These are phyloP conservation scores for Castanea crenata DNA, from an alignment of 306 rosid genomes.

Conservation along the genomic window DNA sequence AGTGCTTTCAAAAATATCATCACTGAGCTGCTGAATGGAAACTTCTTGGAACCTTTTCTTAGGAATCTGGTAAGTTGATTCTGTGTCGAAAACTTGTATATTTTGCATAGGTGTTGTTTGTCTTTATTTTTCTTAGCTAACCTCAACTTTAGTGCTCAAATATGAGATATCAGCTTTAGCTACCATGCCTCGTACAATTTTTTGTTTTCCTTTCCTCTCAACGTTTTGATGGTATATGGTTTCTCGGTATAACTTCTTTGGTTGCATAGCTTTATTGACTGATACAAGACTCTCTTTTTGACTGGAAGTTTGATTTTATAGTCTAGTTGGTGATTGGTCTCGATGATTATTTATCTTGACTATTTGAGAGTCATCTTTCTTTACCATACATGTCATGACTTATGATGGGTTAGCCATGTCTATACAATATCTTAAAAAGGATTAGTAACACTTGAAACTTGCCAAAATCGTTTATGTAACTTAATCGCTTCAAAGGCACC, in stretches of 20 bases:
- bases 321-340: neutral
- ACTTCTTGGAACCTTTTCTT: conserved; percentile 34
- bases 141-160: neutral
- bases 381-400: neutral
- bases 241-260: neutral
- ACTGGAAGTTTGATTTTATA: neutral
- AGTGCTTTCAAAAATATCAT: conserved; percentile 36
- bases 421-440: no score
- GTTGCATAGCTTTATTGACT: neutral
- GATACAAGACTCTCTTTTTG: neutral
- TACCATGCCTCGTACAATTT: neutral
- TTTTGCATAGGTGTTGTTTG: neutral
- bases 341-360: neutral
- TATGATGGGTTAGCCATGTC: neutral
- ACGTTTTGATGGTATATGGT: neutral
- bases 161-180: neutral
- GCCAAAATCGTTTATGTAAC: no score
- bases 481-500: no score
- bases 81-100: conserved; percentile 4
- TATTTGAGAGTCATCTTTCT: neutral
- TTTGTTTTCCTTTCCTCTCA: neutral
- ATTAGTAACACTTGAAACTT: no score
- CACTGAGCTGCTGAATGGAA: conserved; percentile 6
- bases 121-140: neutral
- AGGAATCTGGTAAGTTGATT: conserved; percentile 33